Conservation (phyloP, 208 protist species). For the Leishmania braziliensis region DNA sequence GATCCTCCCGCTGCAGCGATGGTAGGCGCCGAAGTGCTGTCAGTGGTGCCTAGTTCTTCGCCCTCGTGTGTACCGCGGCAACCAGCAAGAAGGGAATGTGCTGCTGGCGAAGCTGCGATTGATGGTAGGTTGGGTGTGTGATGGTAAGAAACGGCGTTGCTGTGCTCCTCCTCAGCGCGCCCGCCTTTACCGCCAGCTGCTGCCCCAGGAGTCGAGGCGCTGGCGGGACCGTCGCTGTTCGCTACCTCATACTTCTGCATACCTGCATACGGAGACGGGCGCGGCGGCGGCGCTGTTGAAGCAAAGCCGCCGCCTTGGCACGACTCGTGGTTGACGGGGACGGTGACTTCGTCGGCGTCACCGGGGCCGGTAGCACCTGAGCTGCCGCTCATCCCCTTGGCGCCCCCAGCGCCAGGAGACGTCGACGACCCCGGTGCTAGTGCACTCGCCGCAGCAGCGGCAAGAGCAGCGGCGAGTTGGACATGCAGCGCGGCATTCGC, state of each 20-base stretch:
- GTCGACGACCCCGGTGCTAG: not conserved
- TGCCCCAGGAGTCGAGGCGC: not conserved
- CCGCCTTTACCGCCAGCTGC: not conserved
- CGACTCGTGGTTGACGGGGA: not conserved
- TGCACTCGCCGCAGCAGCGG: not conserved
- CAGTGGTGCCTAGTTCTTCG: not conserved
- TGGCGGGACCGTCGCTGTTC: not conserved
- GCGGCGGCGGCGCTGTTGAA: not conserved
- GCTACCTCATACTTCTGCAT: not conserved
- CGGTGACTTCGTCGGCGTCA: not conserved
- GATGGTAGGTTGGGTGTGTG: not conserved
- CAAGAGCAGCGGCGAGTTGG: conserved; percentile 14
- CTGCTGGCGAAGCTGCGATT: not conserved
- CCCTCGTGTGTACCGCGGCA: not conserved
- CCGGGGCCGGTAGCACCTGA: not conserved
- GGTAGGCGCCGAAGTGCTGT: not conserved
- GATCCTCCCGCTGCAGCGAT: not conserved
- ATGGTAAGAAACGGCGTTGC: not conserved
- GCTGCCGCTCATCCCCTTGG: not conserved
- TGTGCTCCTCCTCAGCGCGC: not conserved
- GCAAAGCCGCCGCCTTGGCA: not conserved
- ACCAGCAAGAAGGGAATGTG: not conserved
- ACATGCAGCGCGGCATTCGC: conserved; percentile 21
- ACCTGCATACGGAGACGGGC: not conserved
- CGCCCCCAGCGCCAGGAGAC: not conserved